phyloP scores from a whole-genome alignment of 2,329 filamentous ascomycete species.

The Fonsecaea pugnacius region DNA sequence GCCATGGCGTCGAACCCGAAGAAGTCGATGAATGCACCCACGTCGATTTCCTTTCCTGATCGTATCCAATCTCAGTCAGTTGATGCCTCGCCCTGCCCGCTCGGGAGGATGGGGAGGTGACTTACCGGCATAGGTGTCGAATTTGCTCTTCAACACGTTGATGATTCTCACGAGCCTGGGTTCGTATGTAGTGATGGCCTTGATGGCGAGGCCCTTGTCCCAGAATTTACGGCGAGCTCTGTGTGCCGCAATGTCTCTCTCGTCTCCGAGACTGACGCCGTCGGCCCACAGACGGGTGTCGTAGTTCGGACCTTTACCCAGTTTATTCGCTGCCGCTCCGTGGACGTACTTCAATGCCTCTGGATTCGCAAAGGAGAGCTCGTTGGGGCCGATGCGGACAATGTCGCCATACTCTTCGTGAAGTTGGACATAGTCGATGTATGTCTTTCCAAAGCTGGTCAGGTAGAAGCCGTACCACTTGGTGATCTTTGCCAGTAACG shows the following conservation, averaged over 20 bases:
- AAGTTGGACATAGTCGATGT: conserved; percentile 2
- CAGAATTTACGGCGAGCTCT: conserved; percentile 1
- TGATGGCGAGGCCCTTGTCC: background rate
- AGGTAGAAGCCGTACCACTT: conserved; percentile 3
- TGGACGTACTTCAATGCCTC: conserved; percentile 65
- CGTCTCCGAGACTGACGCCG: background rate
- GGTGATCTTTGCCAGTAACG: conserved; percentile 15
- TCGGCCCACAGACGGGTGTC: background rate
- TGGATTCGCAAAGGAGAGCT: conserved; percentile 69
- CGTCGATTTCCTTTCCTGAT: conserved; percentile 3
- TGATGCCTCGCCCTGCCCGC: too few relatives aligned
- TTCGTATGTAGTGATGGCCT: conserved; percentile 9
- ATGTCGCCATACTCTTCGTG: conserved; percentile 64
- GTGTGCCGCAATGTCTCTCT: conserved; percentile 4
- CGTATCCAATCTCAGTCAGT: background rate
- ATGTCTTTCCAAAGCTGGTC: background rate
- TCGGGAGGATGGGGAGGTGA: background rate
- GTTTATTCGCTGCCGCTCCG: conserved; percentile 34
- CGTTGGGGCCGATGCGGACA: conserved; percentile 67
- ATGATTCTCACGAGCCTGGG: background rate
- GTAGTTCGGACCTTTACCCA: background rate
- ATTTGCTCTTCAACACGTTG: background rate
- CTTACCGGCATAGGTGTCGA: conserved; percentile 3
- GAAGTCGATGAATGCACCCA: background rate
- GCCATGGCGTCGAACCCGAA: conserved; percentile 10